phyloP scores from a whole-genome alignment of 257 asterid species.

The Nicotiana sylvestris region DNA sequence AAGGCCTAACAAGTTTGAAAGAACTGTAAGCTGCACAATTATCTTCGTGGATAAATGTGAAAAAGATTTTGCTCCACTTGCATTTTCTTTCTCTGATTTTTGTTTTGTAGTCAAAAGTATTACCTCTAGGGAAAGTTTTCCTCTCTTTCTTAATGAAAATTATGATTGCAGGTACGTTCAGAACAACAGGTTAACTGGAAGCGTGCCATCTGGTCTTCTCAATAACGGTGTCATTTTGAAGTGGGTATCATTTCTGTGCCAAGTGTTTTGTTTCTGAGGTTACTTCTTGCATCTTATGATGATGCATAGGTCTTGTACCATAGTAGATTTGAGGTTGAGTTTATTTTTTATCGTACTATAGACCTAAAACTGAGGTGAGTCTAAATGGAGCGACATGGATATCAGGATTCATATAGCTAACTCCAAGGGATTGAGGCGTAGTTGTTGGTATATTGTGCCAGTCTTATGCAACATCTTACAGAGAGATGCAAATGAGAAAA shows the following conservation, averaged over 20 bases:
- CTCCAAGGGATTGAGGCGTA: background rate
- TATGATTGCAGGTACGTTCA: slow-evolving; percentile 73
- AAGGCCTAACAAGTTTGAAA: slow-evolving; percentile 52
- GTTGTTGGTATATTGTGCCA: background rate
- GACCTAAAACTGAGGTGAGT: background rate
- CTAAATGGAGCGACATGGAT: background rate
- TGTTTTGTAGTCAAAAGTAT: background rate
- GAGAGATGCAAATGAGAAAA: no score
- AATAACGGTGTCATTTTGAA: slow-evolving; percentile 55
- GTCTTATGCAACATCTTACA: no score
- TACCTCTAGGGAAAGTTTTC: background rate
- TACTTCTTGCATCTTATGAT: background rate
- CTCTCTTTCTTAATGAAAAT: slow-evolving; percentile 11
- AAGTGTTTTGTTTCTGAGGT: background rate
- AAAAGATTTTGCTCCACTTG: background rate
- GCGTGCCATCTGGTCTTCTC: slow-evolving; percentile 62
- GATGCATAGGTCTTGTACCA: background rate
- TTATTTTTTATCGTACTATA: background rate
- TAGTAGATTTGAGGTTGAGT: background rate
- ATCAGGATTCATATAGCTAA: background rate
- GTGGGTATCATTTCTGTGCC: slow-evolving; percentile 46
- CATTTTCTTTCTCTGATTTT: background rate
- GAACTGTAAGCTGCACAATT: slow-evolving; percentile 62
- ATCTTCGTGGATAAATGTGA: background rate
- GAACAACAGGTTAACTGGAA: slow-evolving; percentile 71